A percentile compares a stretch with the other conserved stretches of the same genome.
phyloP scores from a whole-genome alignment of 441 rosid genomes.

The Populus hybrid region DNA sequence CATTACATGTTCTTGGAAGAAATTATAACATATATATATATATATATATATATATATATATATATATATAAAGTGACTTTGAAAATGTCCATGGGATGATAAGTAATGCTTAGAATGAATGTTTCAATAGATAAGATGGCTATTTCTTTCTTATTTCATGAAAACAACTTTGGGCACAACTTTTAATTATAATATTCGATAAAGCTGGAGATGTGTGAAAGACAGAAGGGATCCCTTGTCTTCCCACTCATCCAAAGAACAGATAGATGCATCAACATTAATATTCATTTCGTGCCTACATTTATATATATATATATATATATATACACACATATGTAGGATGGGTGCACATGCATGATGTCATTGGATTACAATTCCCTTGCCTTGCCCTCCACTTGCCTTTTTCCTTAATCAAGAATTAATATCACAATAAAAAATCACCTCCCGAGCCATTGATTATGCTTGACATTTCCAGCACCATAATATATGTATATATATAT shows the following conservation, averaged over 20 bases:
- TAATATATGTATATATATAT: too few species aligned
- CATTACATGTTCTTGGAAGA: too few species aligned
- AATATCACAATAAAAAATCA: too few species aligned
- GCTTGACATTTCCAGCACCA: background rate
- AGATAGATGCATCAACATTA: conserved; percentile 1
- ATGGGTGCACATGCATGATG: background rate
- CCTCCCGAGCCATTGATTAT: too few species aligned
- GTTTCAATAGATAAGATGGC: background rate
- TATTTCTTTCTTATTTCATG: background rate
- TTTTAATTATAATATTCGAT: background rate
- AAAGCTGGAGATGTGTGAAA: conserved; percentile 41
- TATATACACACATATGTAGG: background rate
- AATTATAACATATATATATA: too few species aligned
- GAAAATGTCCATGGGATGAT: background rate
- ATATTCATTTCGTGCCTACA: background rate
- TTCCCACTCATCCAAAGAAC: conserved; percentile 24
- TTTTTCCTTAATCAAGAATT: background rate
- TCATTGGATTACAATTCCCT: background rate
- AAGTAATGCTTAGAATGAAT: background rate
- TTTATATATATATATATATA: too few species aligned
- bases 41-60: too few species aligned
- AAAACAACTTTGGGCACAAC: background rate
- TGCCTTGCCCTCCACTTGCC: background rate
- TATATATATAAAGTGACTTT: background rate
- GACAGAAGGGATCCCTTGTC: conserved; percentile 57